Evolutionary conservation across 1,284 basidiomycete genomes (phyloP).

Genomic region (Sutorius eximius): DNA sequence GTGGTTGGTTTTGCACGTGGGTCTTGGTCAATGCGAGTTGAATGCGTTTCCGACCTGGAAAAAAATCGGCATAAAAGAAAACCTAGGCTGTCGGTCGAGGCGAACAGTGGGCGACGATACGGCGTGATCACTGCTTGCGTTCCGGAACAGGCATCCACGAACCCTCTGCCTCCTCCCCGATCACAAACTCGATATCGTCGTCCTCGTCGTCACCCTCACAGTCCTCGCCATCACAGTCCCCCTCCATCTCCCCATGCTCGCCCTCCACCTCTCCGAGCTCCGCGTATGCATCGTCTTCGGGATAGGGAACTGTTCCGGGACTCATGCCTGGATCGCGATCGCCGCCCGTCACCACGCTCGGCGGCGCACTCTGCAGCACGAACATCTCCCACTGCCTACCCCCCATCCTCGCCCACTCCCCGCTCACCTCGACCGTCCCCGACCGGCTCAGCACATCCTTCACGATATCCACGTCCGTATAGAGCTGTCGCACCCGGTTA

Average conservation of each 20-base stretch:
- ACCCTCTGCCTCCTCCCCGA: conserved; percentile 41
- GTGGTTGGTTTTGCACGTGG: conserved; percentile 8
- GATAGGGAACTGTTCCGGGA: not conserved
- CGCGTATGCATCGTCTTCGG: not conserved
- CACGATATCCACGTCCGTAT: conserved; percentile 65
- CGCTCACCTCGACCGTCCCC: conserved; percentile 70
- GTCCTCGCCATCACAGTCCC: conserved; percentile 30
- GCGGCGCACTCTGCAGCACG: conserved; percentile 68
- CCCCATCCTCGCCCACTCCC: conserved; percentile 65
- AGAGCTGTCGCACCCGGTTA: conserved; percentile 77
- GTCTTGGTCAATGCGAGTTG: conserved; percentile 15
- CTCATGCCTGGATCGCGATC: not conserved
- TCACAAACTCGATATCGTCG: conserved; percentile 54
- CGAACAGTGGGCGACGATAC: not conserved
- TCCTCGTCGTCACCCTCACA: conserved; percentile 50
- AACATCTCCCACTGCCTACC: conserved; percentile 59
- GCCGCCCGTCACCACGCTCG: conserved; percentile 40
- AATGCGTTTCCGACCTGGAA: conserved; percentile 14
- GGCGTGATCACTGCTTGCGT: conserved; percentile 31
- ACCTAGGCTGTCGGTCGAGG: conserved; percentile 9
- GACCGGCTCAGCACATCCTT: conserved; percentile 72
- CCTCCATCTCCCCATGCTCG: conserved; percentile 26
- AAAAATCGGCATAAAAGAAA: conserved; percentile 4
- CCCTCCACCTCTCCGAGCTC: conserved; percentile 17
- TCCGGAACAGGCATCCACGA: conserved; percentile 46